phyloP scores from a whole-genome alignment of 2,329 filamentous ascomycete genomes.

The Sclerotinia minor region DNA sequence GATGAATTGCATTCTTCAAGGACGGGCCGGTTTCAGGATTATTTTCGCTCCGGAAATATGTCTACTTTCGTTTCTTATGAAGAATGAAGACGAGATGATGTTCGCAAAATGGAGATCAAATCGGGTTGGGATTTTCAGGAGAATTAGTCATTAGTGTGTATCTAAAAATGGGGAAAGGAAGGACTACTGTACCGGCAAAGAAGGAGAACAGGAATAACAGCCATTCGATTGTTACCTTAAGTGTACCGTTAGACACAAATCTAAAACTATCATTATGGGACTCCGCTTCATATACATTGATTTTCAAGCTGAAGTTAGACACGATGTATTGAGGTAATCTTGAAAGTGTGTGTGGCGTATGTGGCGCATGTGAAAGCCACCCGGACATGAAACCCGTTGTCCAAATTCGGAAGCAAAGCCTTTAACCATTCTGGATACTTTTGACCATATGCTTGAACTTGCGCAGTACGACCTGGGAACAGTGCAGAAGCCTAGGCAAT shows the following conservation, averaged over 20 bases:
- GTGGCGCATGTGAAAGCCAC: not conserved
- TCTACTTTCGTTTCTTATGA: not conserved
- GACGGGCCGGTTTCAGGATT: not conserved
- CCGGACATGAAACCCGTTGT: conserved; percentile 9
- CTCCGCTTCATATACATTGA: conserved; percentile 2
- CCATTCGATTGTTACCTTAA: not conserved
- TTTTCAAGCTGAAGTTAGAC: not conserved
- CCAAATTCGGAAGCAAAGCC: not conserved
- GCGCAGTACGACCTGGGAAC: not conserved
- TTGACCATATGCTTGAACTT: not conserved
- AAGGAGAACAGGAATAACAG: conserved; percentile 13
- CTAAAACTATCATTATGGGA: not conserved
- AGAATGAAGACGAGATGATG: not conserved
- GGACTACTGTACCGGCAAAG: not conserved
- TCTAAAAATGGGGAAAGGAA: not conserved
- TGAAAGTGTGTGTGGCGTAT: not conserved
- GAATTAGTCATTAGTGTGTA: not conserved
- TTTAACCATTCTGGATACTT: not conserved
- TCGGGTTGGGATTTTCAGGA: not conserved
- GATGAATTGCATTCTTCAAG: not conserved
- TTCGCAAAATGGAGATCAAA: not conserved
- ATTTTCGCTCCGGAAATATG: not conserved
- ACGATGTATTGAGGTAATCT: not conserved
- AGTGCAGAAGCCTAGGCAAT: not conserved
- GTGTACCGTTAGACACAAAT: not conserved